Evolutionary conservation across 2,329 filamentous ascomycete genomes (phyloP).

Genomic region (Cadophora gregata): DNA sequence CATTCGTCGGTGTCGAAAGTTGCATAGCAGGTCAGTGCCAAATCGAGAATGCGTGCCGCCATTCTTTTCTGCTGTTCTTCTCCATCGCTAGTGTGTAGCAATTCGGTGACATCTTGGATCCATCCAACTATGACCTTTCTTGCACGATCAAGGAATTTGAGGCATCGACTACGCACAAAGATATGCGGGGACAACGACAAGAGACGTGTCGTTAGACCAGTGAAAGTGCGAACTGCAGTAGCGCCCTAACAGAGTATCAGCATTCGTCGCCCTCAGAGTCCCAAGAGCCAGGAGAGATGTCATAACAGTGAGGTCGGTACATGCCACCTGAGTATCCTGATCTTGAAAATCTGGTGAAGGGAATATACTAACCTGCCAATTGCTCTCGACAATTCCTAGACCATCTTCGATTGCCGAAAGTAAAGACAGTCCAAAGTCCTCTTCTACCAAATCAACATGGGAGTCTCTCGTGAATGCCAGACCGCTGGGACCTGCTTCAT

Average conservation of each 20-base stretch:
- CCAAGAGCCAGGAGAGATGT: too few relatives aligned
- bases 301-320: too few relatives aligned
- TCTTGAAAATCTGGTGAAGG: too few relatives aligned
- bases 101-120: neutral
- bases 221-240: neutral
- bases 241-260: too few relatives aligned
- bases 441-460: neutral
- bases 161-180: neutral
- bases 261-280: too few relatives aligned
- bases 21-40: constrained; percentile 49
- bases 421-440: neutral
- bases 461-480: neutral
- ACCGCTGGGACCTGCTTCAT: neutral
- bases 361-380: too few relatives aligned
- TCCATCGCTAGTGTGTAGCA: neutral
- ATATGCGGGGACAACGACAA: neutral
- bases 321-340: too few relatives aligned
- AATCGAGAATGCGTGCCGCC: constrained; percentile 45
- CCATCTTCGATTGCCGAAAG: neutral
- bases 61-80: constrained; percentile 33
- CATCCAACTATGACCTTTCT: neutral
- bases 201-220: neutral
- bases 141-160: neutral
- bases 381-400: neutral
- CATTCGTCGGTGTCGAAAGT: constrained; percentile 52